phyloP scores from a whole-genome alignment of 2,329 filamentous ascomycete genomes.

The Colletotrichum euphorbiae region DNA sequence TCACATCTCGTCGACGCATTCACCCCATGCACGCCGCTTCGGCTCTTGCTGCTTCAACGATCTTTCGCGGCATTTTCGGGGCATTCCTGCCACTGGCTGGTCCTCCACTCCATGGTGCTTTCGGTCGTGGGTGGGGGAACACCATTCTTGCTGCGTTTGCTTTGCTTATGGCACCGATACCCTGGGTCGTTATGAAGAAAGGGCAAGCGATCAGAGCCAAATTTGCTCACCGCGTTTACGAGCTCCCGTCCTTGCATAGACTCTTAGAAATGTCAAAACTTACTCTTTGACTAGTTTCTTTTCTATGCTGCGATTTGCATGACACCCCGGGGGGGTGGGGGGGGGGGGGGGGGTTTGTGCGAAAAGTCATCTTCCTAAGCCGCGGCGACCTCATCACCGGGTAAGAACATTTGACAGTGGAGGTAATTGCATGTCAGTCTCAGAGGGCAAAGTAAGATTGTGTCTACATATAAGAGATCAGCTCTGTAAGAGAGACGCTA shows the following conservation, averaged over 20 bases:
- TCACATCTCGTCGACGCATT: slow-evolving; percentile 68
- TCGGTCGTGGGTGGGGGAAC: slow-evolving; percentile 68
- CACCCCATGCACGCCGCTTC: slow-evolving; percentile 68
- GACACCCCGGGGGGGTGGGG: too few relatives aligned
- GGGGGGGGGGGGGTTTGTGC: too few relatives aligned
- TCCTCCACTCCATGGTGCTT: slow-evolving; percentile 58
- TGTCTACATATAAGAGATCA: too few relatives aligned
- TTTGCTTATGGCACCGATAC: slow-evolving; percentile 56
- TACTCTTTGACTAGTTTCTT: too few relatives aligned
- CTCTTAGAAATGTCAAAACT: not conserved
- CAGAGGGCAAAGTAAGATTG: too few relatives aligned
- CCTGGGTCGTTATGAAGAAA: slow-evolving; percentile 58
- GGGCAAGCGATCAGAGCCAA: slow-evolving; percentile 50
- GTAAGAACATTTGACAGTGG: too few relatives aligned
- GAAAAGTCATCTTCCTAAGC: too few relatives aligned
- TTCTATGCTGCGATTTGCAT: too few relatives aligned
- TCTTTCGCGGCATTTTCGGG: slow-evolving; percentile 63
- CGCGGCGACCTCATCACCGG: too few relatives aligned
- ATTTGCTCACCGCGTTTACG: slow-evolving; percentile 1
- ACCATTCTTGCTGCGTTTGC: slow-evolving; percentile 51
- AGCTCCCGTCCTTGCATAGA: not conserved
- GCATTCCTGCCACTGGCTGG: slow-evolving; percentile 65
- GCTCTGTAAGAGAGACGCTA: too few relatives aligned
- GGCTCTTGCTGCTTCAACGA: slow-evolving; percentile 73
- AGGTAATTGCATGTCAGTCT: too few relatives aligned